Evolutionary conservation across 306 rosid species (phyloP), one percentile per base, ranked within the genome.

Genomic region (Pyrus pyrifolia): DNA sequence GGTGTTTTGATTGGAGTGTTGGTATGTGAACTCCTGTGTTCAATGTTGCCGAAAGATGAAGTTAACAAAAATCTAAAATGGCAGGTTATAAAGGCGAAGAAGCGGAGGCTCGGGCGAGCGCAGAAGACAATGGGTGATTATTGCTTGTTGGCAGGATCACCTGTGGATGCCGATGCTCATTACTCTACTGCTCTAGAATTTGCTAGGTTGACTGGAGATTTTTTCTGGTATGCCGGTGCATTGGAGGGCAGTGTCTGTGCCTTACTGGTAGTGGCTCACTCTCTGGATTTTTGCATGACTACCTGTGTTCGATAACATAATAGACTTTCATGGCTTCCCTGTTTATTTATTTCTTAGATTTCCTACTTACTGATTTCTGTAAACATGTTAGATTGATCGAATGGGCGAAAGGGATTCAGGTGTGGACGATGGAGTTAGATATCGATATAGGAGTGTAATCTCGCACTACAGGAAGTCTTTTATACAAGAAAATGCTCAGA

Each of bases 121-220:
- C 99, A 95, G 83, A 95, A 95, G 96, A 91, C 97, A 25, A 95
- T 91, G 67, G 99, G 98, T 75, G 99, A 92, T 81, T 95, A 95
- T 75, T 95, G 99, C 80, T 83, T 95, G 82, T 77, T 95, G 84
- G 99, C 99, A 18, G 99, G 97, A 45, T 90, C 99, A 23, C 99
- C 99, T 0, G 98, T 95, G 72, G 99, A 95, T 82, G 99, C 98
- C 71, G 91, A 90, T 86, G 96, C 95, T 79, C 98, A 95, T 83
- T 95, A 90, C 82, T 66, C 87, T 67, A 95, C 99, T 71, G 93
- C 99, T 27, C 77, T 88, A 57, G 99, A 95, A 76, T 96, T 95
- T 83, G 85, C 96, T 33, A 87, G 99, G 88, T 83, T 92, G 88
- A 95, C 99, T 1, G 88, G 93, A 30, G 99, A 92, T 80, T 95